A percentile compares a stretch with the other conserved stretches of the same genome.
phyloP scores from a whole-genome alignment of 805 yeast species.

The Wickerhamiella brachini region DNA sequence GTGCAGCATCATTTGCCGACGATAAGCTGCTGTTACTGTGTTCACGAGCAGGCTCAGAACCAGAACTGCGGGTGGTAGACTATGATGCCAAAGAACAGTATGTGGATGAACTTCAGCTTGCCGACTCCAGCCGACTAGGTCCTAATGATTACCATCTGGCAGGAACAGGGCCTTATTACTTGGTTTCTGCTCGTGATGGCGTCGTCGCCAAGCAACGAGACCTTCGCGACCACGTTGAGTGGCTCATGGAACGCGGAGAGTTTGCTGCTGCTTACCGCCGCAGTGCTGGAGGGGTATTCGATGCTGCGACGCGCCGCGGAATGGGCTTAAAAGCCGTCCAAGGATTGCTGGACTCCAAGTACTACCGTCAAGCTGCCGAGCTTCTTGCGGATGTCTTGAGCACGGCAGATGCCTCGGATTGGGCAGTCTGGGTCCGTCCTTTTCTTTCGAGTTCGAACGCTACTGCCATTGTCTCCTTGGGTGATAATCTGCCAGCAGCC shows the following conservation, averaged over 20 bases:
- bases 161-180: slow-evolving; percentile 34
- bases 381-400: slow-evolving; percentile 33
- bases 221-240: slow-evolving; percentile 51
- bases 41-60: slow-evolving; percentile 25
- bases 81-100: slow-evolving; percentile 57
- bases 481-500: slow-evolving; percentile 41
- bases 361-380: slow-evolving; percentile 44
- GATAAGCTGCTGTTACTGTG: slow-evolving; percentile 53
- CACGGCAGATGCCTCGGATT: slow-evolving; percentile 27
- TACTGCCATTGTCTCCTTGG: slow-evolving; percentile 34
- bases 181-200: slow-evolving; percentile 72
- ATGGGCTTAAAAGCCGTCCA: slow-evolving; percentile 45
- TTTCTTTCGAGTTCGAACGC: slow-evolving; percentile 26
- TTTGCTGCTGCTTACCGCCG: slow-evolving; percentile 53
- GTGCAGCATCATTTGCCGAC: slow-evolving; percentile 62
- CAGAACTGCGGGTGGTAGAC: slow-evolving; percentile 64
- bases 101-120: slow-evolving; percentile 64
- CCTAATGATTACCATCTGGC: slow-evolving; percentile 51
- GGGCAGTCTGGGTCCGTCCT: slow-evolving; percentile 51
- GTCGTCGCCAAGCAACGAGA: slow-evolving; percentile 63
- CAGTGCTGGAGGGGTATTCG: neutral
- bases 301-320: slow-evolving; percentile 20
- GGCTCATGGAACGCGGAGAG: slow-evolving; percentile 47
- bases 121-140: slow-evolving; percentile 44
- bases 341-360: slow-evolving; percentile 22